Percentiles rank a stretch among this genome's conserved stretches.
phyloP scores from a whole-genome alignment of 805 yeast genomes.

The Komagataella populi region DNA sequence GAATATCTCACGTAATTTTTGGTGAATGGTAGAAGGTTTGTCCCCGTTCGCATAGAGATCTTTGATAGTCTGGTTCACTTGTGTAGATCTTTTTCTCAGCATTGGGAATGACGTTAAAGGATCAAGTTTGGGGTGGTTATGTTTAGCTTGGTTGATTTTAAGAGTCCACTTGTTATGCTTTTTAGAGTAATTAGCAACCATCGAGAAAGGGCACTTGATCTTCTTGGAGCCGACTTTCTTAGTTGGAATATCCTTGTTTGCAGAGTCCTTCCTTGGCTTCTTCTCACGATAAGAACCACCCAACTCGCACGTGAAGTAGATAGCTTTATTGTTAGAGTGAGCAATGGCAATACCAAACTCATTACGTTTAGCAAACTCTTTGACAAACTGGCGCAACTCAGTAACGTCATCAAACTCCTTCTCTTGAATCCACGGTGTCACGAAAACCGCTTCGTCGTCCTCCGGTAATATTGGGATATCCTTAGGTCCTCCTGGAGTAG shows the following conservation, averaged over 20 bases:
- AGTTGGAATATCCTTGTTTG: slow-evolving; percentile 11
- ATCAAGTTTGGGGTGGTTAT: slow-evolving; percentile 44
- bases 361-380: slow-evolving; percentile 41
- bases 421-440: slow-evolving; percentile 40
- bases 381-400: slow-evolving; percentile 37
- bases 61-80: slow-evolving; percentile 34
- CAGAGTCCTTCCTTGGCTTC: slow-evolving; percentile 12
- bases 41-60: slow-evolving; percentile 41
- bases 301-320: slow-evolving; percentile 43
- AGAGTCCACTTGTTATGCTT: slow-evolving; percentile 36
- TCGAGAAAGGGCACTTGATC: slow-evolving; percentile 42
- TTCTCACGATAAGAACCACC: slow-evolving; percentile 45
- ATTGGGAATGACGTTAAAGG: slow-evolving; percentile 43
- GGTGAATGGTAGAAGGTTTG: slow-evolving; percentile 40
- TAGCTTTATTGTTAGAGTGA: slow-evolving; percentile 43
- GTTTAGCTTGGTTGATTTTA: slow-evolving; percentile 39
- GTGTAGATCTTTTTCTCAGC: slow-evolving; percentile 39
- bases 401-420: slow-evolving; percentile 35
- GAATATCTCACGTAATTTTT: slow-evolving; percentile 33
- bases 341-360: slow-evolving; percentile 49
- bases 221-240: slow-evolving; percentile 29
- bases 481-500: slow-evolving; percentile 1
- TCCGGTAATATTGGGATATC: slow-evolving; percentile 4
- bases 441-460: slow-evolving; percentile 24
- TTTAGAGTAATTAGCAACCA: slow-evolving; percentile 42